Evolutionary conservation across 192 early-diverging fungal species (phyloP).

Genomic region (Rhizophagus sp.): DNA sequence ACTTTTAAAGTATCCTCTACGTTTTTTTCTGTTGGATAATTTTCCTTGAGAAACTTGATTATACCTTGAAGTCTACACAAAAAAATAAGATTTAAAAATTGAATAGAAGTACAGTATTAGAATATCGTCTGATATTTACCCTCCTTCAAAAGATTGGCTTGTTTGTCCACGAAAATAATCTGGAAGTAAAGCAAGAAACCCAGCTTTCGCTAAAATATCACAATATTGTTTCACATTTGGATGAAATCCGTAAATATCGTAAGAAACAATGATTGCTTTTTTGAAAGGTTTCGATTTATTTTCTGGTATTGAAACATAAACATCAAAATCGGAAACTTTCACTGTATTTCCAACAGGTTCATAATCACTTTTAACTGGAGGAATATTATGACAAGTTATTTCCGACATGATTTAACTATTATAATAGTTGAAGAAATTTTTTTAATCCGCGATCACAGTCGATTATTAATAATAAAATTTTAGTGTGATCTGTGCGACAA

Average conservation of each 20-base stretch:
- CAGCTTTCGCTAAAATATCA: neutral
- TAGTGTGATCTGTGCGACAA: too few relatives aligned
- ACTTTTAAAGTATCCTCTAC: neutral
- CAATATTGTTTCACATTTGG: neutral
- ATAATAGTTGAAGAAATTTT: too few relatives aligned
- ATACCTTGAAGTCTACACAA: too few relatives aligned
- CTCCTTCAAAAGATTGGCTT: too few relatives aligned
- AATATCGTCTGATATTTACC: too few relatives aligned
- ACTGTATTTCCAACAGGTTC: neutral
- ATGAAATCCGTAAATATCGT: neutral
- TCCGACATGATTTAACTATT: too few relatives aligned
- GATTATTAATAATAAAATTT: too few relatives aligned
- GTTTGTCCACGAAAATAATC: too few relatives aligned
- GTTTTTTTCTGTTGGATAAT: neutral
- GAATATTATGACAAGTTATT: neutral
- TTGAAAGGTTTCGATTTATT: neutral
- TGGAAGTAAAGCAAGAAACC: too few relatives aligned
- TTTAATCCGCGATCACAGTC: too few relatives aligned
- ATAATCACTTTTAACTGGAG: constrained; percentile 2
- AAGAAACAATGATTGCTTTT: neutral
- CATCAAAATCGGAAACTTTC: neutral
- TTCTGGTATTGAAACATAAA: neutral
- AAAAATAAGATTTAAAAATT: too few relatives aligned
- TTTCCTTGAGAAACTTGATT: neutral
- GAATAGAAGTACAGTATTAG: too few relatives aligned